A percentile compares a stretch with the other conserved stretches of the same genome.
These are phyloP conservation scores for Porodaedalea pini DNA, from an alignment of 1,284 basidiomycete genomes.

Conservation along the genomic window DNA sequence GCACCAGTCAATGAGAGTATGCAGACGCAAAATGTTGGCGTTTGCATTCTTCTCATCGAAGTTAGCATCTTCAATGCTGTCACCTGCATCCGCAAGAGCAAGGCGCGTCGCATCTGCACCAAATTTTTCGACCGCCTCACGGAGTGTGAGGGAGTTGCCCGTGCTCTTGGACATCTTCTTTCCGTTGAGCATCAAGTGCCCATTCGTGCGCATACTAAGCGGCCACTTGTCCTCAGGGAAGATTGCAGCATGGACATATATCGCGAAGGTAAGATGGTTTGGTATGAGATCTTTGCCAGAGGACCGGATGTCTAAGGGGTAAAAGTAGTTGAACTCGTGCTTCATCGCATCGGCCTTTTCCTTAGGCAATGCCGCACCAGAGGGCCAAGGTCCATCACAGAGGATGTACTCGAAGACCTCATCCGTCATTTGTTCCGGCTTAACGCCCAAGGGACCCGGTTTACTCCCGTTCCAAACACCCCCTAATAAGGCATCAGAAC, in stretches of 20 bases:
- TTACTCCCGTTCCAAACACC: conserved; percentile 75
- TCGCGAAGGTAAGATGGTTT: conserved; percentile 93
- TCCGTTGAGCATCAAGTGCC: conserved; percentile 96
- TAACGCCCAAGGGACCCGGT: conserved; percentile 83
- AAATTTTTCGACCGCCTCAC: conserved; percentile 80
- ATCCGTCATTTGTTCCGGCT: conserved; percentile 91
- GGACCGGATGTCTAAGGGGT: conserved; percentile 97
- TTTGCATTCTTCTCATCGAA: conserved; percentile 99
- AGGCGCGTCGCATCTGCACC: conserved; percentile 92
- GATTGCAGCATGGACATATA: conserved; percentile 93
- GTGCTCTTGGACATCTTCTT: conserved; percentile 99
- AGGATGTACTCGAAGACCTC: conserved; percentile 97
- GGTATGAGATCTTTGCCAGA: conserved; percentile 99
- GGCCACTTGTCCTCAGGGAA: conserved; percentile 97
- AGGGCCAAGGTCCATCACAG: conserved; percentile 73
- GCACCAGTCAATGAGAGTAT: conserved; percentile 91
- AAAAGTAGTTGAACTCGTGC: conserved; percentile 96
- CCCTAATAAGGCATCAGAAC: conserved; percentile 37
- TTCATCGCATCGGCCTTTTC: conserved; percentile 85
- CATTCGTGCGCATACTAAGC: conserved; percentile 88
- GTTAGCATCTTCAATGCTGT: conserved; percentile 96
- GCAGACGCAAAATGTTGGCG: conserved; percentile 92
- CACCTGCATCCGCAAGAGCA: conserved; percentile 93
- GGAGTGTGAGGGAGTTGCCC: conserved; percentile 81
- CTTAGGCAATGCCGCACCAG: conserved; percentile 57